Conservation (phyloP, 163 green algal genomes). For the Scenedesmus sp. region DNA sequence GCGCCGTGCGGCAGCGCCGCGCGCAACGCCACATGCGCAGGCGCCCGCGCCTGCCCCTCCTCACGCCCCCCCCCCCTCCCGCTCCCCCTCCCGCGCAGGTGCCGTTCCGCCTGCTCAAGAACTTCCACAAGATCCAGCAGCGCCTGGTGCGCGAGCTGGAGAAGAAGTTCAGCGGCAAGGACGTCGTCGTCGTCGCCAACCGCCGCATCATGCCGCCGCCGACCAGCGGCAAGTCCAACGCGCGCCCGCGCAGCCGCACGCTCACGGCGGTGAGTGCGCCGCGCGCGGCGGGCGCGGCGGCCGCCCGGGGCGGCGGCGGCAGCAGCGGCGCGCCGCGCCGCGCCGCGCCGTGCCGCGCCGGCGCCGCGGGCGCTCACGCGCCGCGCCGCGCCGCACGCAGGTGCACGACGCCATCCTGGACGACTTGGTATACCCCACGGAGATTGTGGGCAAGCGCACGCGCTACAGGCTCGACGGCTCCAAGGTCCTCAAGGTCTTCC, state of each 20-base stretch:
- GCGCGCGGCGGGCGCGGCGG: too few relatives aligned
- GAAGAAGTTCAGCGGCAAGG: conserved; percentile 99
- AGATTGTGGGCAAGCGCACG: conserved; percentile 99
- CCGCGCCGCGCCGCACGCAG: conserved; percentile 46
- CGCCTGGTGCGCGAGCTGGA: conserved; percentile 98
- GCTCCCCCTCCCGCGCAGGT: conserved; percentile 83
- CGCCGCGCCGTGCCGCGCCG: not conserved
- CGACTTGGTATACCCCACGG: conserved; percentile 98
- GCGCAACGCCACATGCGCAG: too few relatives aligned
- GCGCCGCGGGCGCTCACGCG: not conserved
- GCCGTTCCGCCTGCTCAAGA: conserved; percentile 96
- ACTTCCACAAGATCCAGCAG: conserved; percentile 98
- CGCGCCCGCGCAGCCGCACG: conserved; percentile 89
- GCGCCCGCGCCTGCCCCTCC: too few relatives aligned
- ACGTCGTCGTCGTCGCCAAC: conserved; percentile 97
- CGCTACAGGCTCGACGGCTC: conserved; percentile 95
- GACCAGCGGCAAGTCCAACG: conserved; percentile 70
- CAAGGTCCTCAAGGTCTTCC: conserved; percentile 95
- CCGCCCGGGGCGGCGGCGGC: too few relatives aligned
- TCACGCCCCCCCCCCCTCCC: too few relatives aligned
- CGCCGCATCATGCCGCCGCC: conserved; percentile 92
- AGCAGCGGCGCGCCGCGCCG: not conserved
- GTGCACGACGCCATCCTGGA: conserved; percentile 93
- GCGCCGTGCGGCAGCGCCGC: too few relatives aligned
- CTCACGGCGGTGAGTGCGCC: conserved; percentile 88